Base-by-base conservation (phyloP, 306 rosid genomes). In the Casuarina glauca region DNA sequence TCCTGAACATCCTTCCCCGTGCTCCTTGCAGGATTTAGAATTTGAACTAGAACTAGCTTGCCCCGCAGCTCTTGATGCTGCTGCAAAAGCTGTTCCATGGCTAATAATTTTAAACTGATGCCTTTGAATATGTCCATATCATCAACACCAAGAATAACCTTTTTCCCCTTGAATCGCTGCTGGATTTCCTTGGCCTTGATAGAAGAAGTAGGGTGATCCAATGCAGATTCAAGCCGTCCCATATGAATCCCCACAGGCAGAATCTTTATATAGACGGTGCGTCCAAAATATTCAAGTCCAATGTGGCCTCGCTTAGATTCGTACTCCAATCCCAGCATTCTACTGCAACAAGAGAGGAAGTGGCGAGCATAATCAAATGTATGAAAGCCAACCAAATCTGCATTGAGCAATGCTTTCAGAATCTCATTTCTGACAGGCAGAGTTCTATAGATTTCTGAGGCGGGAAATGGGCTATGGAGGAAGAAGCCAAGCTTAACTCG, bases 291-390 rank as follows among this genome's bases (percentile, higher is more conserved):
- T 16, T 94, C 98, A 10, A 94, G 85, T 77, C 91, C 91, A 77
- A 94, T 81, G 90, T 89, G 81, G 15, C 96, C 97, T 45, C 93
- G 82, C 83, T 87, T 92, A 64, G 97, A 87, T 83, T 90, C 86
- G 76, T 86, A 89, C 77, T 88, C 91, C 78, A 94, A 78, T 70
- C 96, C 98, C 70, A 92, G 94, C 87, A 94, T 83, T 83, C 96
- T 86, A 71, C 94, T 84, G 76, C 98, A 94, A 76, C 93, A 87
- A 42, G 97, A 89, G 36, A 94, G 82, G 48, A 94, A 94, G 85
- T 94, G 98, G 61, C 94, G 94, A 84, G 98, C 98, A 74, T 94
- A 94, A 78, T 89, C 97, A 62, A 89, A 94, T 26, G 98, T 94
- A 68, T 94, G 97, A 73, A 94, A 94, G 44, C 98, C 96, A 46